Evolutionary conservation across 2,329 filamentous ascomycete species (phyloP).

Genomic region (Tetracladium maxilliforme): DNA sequence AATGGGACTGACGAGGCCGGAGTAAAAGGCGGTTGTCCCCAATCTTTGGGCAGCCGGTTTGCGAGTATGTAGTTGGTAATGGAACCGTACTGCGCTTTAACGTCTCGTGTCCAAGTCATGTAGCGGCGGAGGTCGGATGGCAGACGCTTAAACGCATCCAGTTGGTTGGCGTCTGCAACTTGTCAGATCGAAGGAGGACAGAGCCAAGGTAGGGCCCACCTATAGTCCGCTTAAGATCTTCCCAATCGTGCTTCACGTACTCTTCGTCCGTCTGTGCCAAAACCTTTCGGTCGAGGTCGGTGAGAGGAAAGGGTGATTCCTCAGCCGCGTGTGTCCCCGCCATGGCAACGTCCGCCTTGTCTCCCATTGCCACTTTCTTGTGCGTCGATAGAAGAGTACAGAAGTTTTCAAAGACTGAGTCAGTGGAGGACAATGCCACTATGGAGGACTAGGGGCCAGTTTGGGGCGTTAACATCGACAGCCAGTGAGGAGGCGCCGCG

Average conservation of each 20-base stretch:
- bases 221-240: conserved; percentile 53
- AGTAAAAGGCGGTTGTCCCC: conserved; percentile 46
- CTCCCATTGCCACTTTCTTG: too few species aligned
- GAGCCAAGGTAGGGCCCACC: conserved; percentile 25
- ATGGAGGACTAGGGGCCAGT: too few species aligned
- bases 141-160: conserved; percentile 63
- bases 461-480: too few species aligned
- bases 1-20: conserved; percentile 28
- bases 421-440: too few species aligned
- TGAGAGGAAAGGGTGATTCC: conserved; percentile 41
- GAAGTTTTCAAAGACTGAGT: too few species aligned
- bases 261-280: conserved; percentile 52
- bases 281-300: conserved; percentile 40
- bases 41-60: conserved; percentile 62
- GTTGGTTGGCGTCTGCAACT: conserved; percentile 35
- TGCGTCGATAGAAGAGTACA: too few species aligned
- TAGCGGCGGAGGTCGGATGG: conserved; percentile 73
- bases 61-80: conserved; percentile 66
- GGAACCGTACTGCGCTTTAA: conserved; percentile 60
- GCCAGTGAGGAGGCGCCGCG: too few species aligned
- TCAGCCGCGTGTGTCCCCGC: too few species aligned
- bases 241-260: conserved; percentile 61
- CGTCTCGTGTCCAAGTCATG: conserved; percentile 58
- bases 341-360: too few species aligned
- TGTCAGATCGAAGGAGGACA: too few species aligned